These are phyloP conservation scores for Leishmania tropica DNA, from an alignment of 208 protist species.

Conservation along the genomic window DNA sequence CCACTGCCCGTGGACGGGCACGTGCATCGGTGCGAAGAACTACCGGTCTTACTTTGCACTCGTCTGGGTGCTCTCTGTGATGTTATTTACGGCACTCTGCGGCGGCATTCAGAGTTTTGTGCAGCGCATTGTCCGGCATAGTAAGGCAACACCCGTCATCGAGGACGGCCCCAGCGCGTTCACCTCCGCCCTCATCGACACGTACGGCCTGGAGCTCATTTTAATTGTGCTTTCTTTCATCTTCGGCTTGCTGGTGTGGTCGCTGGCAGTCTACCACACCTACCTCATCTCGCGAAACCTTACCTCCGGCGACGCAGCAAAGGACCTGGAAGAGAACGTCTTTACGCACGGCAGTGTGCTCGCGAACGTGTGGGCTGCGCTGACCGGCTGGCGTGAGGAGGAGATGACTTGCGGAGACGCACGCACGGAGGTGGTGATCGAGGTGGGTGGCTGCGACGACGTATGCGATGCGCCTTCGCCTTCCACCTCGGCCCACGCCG, in stretches of 20 bases:
- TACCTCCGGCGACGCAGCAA: conserved; percentile 59
- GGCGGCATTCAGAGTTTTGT: conserved; percentile 55
- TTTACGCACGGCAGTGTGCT: conserved; percentile 59
- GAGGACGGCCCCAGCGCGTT: conserved; percentile 22
- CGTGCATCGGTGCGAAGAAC: conserved; percentile 88
- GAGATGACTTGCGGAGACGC: neutral
- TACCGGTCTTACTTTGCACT: conserved; percentile 79
- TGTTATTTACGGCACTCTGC: conserved; percentile 48
- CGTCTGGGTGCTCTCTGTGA: conserved; percentile 53
- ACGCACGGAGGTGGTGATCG: conserved; percentile 24
- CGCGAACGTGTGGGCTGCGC: conserved; percentile 44
- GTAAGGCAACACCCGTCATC: neutral
- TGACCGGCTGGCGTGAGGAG: conserved; percentile 32
- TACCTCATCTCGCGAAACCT: conserved; percentile 71
- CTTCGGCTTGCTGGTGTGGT: conserved; percentile 41
- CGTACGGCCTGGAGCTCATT: conserved; percentile 69
- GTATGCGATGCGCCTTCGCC: conserved; percentile 5
- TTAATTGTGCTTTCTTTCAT: conserved; percentile 57
- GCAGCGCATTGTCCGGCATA: conserved; percentile 15
- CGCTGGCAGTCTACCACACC: conserved; percentile 62
- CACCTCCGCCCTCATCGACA: conserved; percentile 52
- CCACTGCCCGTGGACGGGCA: conserved; percentile 93
- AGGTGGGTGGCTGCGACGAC: conserved; percentile 3
- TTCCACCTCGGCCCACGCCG: neutral
- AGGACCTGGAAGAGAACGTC: conserved; percentile 42